Evolutionary conservation across 2,329 filamentous ascomycete species (phyloP).

Genomic region (Colletotrichum incanum): DNA sequence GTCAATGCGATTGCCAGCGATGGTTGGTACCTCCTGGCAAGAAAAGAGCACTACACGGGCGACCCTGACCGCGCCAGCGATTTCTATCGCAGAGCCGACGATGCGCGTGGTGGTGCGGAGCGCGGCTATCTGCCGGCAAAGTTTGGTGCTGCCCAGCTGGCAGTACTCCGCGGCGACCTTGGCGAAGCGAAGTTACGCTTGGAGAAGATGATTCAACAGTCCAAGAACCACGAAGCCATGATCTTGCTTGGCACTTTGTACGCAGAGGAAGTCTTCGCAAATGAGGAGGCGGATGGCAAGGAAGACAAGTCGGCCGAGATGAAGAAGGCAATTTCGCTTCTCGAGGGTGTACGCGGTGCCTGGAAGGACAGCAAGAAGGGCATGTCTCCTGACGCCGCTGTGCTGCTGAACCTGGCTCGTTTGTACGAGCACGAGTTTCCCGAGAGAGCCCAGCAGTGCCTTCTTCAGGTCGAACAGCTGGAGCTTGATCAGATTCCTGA

Average conservation of each 20-base stretch:
- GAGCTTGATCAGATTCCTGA: slow-evolving; percentile 85
- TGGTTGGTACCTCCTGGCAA: slow-evolving; percentile 94
- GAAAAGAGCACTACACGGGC: slow-evolving; percentile 89
- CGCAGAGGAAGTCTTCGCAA: slow-evolving; percentile 92
- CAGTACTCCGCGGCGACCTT: slow-evolving; percentile 85
- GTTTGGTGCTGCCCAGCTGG: slow-evolving; percentile 92
- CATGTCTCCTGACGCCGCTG: slow-evolving; percentile 84
- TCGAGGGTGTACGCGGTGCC: slow-evolving; percentile 86
- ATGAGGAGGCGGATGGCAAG: slow-evolving; percentile 78
- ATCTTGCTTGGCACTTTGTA: slow-evolving; percentile 91
- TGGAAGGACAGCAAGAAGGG: slow-evolving; percentile 97
- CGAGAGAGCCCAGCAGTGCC: slow-evolving; percentile 92
- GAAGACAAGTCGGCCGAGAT: slow-evolving; percentile 90
- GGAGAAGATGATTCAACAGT: slow-evolving; percentile 93
- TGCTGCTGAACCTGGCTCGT: slow-evolving; percentile 91
- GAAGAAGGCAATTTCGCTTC: slow-evolving; percentile 87
- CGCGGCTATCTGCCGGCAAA: slow-evolving; percentile 94
- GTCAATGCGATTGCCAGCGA: slow-evolving; percentile 97
- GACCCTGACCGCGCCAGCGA: slow-evolving; percentile 83
- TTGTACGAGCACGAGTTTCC: slow-evolving; percentile 90
- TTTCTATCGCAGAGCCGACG: slow-evolving; percentile 91
- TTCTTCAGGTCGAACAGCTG: slow-evolving; percentile 92
- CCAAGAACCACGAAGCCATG: slow-evolving; percentile 90
- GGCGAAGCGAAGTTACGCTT: slow-evolving; percentile 94
- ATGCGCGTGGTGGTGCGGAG: slow-evolving; percentile 92